These are phyloP conservation scores for Ascochyta rabiei DNA, from an alignment of 2,329 filamentous ascomycete genomes.

Conservation along the genomic window DNA sequence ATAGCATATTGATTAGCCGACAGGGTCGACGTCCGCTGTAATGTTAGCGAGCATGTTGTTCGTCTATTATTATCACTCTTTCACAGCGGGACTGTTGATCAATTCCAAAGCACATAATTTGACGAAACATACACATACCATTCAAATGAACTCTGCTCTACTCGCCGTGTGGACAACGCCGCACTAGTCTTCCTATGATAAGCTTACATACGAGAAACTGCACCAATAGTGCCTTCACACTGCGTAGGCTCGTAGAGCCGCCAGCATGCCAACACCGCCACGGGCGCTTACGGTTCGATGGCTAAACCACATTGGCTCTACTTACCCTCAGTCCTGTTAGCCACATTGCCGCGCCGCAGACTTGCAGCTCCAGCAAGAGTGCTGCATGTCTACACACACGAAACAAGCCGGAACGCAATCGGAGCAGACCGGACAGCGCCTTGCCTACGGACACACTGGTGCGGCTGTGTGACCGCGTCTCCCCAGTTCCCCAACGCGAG, in stretches of 20 bases:
- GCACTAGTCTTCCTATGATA: conserved; percentile 6
- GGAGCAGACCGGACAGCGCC: background rate
- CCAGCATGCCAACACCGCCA: background rate
- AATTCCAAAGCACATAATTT: conserved; percentile 18
- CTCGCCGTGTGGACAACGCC: conserved; percentile 2
- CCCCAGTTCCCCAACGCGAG: background rate
- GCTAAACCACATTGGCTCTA: background rate
- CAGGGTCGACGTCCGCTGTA: conserved; percentile 29
- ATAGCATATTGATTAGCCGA: conserved; percentile 18
- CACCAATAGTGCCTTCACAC: conserved; percentile 9
- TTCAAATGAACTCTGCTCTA: background rate
- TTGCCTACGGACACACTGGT: conserved; percentile 2
- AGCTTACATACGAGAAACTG: background rate
- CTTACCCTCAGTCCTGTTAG: background rate
- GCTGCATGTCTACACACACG: background rate
- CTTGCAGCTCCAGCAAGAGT: background rate
- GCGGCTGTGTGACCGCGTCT: background rate
- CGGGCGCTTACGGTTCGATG: conserved; percentile 13
- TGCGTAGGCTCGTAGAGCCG: conserved; percentile 9
- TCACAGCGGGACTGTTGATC: conserved; percentile 49
- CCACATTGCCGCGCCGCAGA: background rate
- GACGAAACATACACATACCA: conserved; percentile 2
- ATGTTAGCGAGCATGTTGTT: conserved; percentile 42
- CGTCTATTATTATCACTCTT: conserved; percentile 25
- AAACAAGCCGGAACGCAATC: background rate